Base-by-base conservation (phyloP, 2,329 filamentous ascomycete species). In the Aspergillus hiratsukae region DNA sequence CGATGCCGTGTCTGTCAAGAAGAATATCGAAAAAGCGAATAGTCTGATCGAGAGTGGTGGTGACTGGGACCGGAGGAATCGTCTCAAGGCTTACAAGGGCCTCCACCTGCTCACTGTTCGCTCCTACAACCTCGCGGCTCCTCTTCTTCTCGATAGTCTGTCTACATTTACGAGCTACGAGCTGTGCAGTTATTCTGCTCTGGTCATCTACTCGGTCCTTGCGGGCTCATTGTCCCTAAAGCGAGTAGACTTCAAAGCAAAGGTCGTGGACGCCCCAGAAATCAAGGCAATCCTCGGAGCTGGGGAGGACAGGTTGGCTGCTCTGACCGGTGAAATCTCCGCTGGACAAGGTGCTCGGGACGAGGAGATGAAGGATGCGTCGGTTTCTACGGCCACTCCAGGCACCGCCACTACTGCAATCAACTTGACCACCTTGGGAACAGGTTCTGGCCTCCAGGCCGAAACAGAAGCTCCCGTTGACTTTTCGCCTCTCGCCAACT, bases 81-180 rank as follows among this genome's bases (percentile, higher is more conserved):
- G 94, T 59, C 86, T 99, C 70, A 99, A 99, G 87, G 94, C 94
- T 64, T 99, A 99, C 82, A 91, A 96, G 73, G 94, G 94, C 60
- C 83, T 99, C 55, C 89, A 97, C 72, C 84, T 96, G 56, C 87
- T 99, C 64, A 97, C 93, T 25, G 85, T 94, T 63, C 91, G 94
- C 66, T 92, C 91, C 59, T 91, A 97, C 81, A 90, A 87, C 74
- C 81, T 90, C 57, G 92, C 91, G 43, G 94, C 94, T 1, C 93
- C 94, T 43, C 84, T 97, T 10, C 87, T 99, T 51, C 90, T 99
- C 69, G 94, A 99, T 81, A 96, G 91, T 71, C 83, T 99, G 64
- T 97, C 93, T 28, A 99, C 94, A 23, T 99, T 99, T 75, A 99
- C 94, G 60, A 97, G 91, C 74, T 97, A 97, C 79, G 94, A 99